These are phyloP conservation scores for Hypoxylon sp. DNA, from an alignment of 2,329 filamentous ascomycete genomes.

Conservation along the genomic window DNA sequence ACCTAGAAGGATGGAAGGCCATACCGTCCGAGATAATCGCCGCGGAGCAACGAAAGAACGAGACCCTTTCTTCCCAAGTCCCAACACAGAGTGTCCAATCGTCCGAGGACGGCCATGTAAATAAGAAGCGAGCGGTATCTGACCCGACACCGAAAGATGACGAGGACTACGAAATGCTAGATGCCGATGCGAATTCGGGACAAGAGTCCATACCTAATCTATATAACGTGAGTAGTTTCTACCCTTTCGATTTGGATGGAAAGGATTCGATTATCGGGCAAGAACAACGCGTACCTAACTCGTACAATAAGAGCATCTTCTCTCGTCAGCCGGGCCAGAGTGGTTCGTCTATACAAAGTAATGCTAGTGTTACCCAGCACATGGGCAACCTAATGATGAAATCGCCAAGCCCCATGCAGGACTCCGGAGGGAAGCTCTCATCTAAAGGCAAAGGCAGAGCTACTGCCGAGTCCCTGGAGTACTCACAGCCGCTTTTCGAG, in stretches of 20 bases:
- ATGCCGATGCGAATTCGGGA: constrained; percentile 54
- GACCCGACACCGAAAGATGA: constrained; percentile 58
- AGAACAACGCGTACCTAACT: constrained; percentile 44
- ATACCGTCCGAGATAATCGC: constrained; percentile 74
- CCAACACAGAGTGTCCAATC: constrained; percentile 61
- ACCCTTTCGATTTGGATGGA: neutral
- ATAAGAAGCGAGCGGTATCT: constrained; percentile 69
- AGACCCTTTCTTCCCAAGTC: constrained; percentile 57
- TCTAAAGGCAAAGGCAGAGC: constrained; percentile 58
- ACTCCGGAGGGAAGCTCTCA: constrained; percentile 47
- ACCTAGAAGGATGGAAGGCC: constrained; percentile 87
- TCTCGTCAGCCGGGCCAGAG: constrained; percentile 47
- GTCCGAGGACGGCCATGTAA: constrained; percentile 65
- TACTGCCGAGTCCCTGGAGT: constrained; percentile 42
- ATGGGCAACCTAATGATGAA: constrained; percentile 56
- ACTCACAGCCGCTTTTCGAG: constrained; percentile 30
- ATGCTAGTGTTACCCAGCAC: constrained; percentile 48
- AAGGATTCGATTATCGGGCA: constrained; percentile 47
- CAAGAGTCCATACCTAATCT: constrained; percentile 46
- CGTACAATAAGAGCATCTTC: constrained; percentile 50
- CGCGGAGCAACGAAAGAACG: constrained; percentile 74
- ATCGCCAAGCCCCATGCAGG: constrained; percentile 53
- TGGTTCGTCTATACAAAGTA: constrained; percentile 51
- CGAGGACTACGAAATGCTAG: constrained; percentile 66
- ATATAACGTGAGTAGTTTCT: constrained; percentile 28